A percentile compares a stretch with the other conserved stretches of the same genome.
Conservation (phyloP, 805 yeast genomes). For the Myxozyma sirexii region DNA sequence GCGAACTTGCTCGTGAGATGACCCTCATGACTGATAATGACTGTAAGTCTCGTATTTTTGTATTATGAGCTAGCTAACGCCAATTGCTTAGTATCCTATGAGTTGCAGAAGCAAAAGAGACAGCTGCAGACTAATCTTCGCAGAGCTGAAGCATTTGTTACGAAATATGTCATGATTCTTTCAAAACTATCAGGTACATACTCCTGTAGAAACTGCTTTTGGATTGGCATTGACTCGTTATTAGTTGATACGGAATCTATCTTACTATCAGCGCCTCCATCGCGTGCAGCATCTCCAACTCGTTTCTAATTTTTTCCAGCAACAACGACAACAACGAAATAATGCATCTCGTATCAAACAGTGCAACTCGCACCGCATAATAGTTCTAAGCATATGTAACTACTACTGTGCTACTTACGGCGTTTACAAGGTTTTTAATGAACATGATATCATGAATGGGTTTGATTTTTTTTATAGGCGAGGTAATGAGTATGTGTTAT, state of each 20-base stretch:
- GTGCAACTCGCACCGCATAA: too few relatives aligned
- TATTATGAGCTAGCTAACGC: not conserved
- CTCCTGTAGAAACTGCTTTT: not conserved
- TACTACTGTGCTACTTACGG: too few relatives aligned
- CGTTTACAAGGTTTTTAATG: too few relatives aligned
- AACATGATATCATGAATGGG: too few relatives aligned
- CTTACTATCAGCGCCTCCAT: constrained; percentile 15
- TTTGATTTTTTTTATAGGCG: too few relatives aligned
- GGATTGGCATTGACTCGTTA: not conserved
- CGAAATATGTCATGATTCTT: constrained; percentile 9
- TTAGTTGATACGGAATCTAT: constrained; percentile 14
- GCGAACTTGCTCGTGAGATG: constrained; percentile 1
- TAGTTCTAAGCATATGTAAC: too few relatives aligned
- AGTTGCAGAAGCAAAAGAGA: not conserved
- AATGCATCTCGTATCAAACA: too few relatives aligned
- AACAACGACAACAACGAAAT: too few relatives aligned
- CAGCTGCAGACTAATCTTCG: constrained; percentile 16
- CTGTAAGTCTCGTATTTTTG: not conserved
- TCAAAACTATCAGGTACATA: constrained; percentile 13
- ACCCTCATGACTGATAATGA: not conserved
- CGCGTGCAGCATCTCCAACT: constrained; percentile 9
- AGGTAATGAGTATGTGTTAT: too few relatives aligned
- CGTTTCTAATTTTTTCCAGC: not conserved
- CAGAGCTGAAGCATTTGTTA: constrained; percentile 25
- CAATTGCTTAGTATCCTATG: not conserved